Percentiles rank a stretch among this genome's conserved stretches.
phyloP scores from a whole-genome alignment of 2,329 filamentous ascomycete genomes.

The Colletotrichum navitas region DNA sequence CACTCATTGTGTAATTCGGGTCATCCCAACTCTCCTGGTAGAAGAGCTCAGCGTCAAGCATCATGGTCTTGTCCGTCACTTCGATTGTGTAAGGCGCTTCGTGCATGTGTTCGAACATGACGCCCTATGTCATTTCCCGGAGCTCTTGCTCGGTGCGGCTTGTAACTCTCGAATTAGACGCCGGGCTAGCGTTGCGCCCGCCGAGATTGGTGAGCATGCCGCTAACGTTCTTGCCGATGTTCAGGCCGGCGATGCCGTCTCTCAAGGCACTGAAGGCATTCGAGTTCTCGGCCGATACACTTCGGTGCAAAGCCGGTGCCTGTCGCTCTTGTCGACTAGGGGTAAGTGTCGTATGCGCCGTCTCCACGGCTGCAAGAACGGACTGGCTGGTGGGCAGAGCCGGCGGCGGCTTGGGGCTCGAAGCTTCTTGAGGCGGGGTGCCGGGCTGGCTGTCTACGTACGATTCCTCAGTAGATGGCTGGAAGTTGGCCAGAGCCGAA shows the following conservation, averaged over 20 bases:
- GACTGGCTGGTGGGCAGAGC: constrained; percentile 60
- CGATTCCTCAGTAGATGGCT: constrained; percentile 42
- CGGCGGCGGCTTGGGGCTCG: constrained; percentile 54
- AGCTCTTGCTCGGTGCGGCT: constrained; percentile 57
- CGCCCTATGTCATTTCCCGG: constrained; percentile 61
- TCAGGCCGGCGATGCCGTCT: constrained; percentile 62
- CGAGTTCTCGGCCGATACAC: constrained; percentile 59
- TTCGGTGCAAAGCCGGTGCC: constrained; percentile 55
- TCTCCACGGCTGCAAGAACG: constrained; percentile 71
- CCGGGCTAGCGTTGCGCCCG: constrained; percentile 45
- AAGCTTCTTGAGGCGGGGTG: constrained; percentile 43
- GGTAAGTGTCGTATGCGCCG: constrained; percentile 65
- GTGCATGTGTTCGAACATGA: constrained; percentile 51
- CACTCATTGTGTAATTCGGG: constrained; percentile 14
- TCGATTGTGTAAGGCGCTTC: constrained; percentile 48
- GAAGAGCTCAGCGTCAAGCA: constrained; percentile 21
- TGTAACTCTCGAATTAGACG: constrained; percentile 39
- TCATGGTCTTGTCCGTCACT: constrained; percentile 13
- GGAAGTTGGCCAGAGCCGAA: constrained; percentile 47
- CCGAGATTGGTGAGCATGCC: constrained; percentile 55
- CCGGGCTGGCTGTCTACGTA: constrained; percentile 46
- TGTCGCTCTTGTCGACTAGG: constrained; percentile 50
- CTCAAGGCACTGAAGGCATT: constrained; percentile 61
- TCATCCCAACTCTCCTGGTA: constrained; percentile 20
- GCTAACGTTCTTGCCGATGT: constrained; percentile 62